Conservation (phyloP, 148 eudicot genomes). For the Pouteria glomerata region DNA sequence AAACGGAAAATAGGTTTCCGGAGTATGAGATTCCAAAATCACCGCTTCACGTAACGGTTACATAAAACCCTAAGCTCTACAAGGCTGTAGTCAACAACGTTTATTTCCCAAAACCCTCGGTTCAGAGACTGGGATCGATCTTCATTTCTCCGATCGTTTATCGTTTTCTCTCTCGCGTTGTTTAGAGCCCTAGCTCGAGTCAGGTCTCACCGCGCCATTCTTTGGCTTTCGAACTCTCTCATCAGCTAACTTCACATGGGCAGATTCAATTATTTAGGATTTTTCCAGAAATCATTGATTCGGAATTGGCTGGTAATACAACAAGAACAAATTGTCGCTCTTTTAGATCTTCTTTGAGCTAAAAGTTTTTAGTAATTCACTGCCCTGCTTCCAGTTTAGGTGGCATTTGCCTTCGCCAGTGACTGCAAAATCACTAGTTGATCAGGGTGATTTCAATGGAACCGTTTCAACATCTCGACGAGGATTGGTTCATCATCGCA, state of each 20-base stretch:
- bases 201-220: neutral
- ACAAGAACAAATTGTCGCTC: neutral
- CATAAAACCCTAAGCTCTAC: slow-evolving; percentile 1
- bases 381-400: slow-evolving; percentile 5
- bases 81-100: neutral
- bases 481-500: slow-evolving; percentile 7
- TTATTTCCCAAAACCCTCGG: neutral
- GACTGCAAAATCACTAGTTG: neutral
- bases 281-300: slow-evolving; percentile 22
- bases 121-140: neutral
- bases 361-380: slow-evolving; percentile 9
- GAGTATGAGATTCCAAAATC: no score
- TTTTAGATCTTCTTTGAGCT: neutral
- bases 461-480: neutral
- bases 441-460: neutral
- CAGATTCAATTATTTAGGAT: slow-evolving; percentile 20
- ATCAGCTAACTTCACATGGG: slow-evolving; percentile 17
- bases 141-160: neutral
- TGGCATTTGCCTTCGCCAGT: neutral
- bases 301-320: slow-evolving; percentile 23
- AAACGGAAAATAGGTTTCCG: no score
- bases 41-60: slow-evolving; percentile 7
- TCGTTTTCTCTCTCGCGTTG: neutral
- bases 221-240: neutral
- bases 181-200: neutral